Conservation (phyloP, 2,329 filamentous ascomycete genomes). For the Colletotrichum musae region DNA sequence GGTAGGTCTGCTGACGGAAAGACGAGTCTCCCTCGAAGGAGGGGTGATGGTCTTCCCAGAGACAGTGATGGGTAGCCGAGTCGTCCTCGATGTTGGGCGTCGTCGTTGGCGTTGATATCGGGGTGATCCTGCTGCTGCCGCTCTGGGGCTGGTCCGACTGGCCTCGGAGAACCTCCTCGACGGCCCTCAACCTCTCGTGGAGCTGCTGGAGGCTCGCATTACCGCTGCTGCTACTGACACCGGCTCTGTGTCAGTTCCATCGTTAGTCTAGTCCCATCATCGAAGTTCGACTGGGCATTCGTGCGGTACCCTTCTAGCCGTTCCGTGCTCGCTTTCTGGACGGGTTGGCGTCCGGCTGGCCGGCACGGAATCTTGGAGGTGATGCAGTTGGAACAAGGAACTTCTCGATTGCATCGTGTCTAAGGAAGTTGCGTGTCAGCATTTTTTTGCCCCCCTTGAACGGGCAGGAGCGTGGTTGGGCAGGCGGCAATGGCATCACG, state of each 20-base stretch:
- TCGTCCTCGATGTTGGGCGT: slow-evolving; percentile 25
- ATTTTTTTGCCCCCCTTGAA: neutral
- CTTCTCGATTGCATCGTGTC: slow-evolving; percentile 43
- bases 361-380: slow-evolving; percentile 43
- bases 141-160: slow-evolving; percentile 2
- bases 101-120: slow-evolving; percentile 24
- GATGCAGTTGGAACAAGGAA: slow-evolving; percentile 44
- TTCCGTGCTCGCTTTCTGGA: neutral
- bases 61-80: slow-evolving; percentile 4
- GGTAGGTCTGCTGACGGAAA: slow-evolving; percentile 36
- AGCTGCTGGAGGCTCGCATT: slow-evolving; percentile 28
- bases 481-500: neutral
- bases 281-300: neutral
- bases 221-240: neutral
- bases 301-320: slow-evolving; percentile 13
- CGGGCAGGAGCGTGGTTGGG: neutral
- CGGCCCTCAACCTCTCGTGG: slow-evolving; percentile 36
- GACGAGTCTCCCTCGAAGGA: slow-evolving; percentile 40
- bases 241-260: too few species aligned
- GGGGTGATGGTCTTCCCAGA: slow-evolving; percentile 19
- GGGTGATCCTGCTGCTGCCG: slow-evolving; percentile 13
- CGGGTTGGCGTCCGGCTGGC: slow-evolving; percentile 29
- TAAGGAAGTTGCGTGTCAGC: neutral
- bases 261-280: neutral
- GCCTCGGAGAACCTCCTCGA: slow-evolving; percentile 36